A percentile compares a stretch with the other conserved stretches of the same genome.
phyloP scores from a whole-genome alignment of 176 grass and related monocot species.

The Oryza brachyantha region DNA sequence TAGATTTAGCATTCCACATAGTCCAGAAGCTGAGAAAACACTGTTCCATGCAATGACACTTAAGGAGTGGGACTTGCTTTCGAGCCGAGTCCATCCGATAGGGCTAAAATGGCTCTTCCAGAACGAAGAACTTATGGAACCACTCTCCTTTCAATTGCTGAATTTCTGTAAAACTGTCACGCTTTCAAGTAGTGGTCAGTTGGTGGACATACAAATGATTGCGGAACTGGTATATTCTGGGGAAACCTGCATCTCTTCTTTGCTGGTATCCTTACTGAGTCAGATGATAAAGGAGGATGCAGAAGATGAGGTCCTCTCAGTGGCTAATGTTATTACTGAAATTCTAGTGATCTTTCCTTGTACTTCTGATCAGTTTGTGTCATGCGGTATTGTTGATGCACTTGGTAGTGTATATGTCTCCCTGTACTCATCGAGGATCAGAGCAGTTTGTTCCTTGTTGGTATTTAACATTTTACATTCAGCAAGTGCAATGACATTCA shows the following conservation, averaged over 20 bases:
- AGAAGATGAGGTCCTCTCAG: conserved; percentile 53
- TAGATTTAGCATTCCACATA: conserved; percentile 43
- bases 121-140: conserved; percentile 57
- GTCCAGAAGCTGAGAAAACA: conserved; percentile 73
- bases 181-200: conserved; percentile 39
- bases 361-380: conserved; percentile 57
- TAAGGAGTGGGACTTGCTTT: conserved; percentile 74
- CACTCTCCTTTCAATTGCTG: conserved; percentile 60
- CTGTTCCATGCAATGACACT: conserved; percentile 57
- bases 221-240: conserved; percentile 62
- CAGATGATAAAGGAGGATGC: conserved; percentile 47
- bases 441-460: conserved; percentile 49
- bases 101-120: conserved; percentile 89
- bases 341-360: conserved; percentile 58
- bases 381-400: conserved; percentile 55
- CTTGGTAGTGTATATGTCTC: conserved; percentile 44
- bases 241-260: conserved; percentile 46
- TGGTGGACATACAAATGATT: conserved; percentile 69
- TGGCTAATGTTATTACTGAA: conserved; percentile 63
- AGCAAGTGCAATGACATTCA: conserved; percentile 39
- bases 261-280: conserved; percentile 61
- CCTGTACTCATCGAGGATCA: conserved; percentile 35
- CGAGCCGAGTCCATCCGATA: conserved; percentile 50
- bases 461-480: conserved; percentile 79
- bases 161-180: conserved; percentile 66